These are phyloP conservation scores for Mallotus nudiflorus DNA, from an alignment of 345 rosid genomes.

Conservation along the genomic window DNA sequence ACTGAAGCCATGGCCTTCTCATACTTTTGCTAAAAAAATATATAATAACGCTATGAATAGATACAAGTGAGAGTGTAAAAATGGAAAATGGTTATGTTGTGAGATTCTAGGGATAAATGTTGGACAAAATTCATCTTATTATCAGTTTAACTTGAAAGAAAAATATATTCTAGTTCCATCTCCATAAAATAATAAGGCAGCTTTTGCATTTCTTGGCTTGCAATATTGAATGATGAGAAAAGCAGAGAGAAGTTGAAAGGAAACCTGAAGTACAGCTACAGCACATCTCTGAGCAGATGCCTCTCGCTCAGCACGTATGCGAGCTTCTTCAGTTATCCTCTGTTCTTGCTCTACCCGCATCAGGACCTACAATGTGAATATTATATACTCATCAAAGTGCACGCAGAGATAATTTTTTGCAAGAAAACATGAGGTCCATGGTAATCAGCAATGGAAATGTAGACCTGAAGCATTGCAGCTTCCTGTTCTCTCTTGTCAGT, in stretches of 20 bases:
- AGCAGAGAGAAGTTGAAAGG: conserved; percentile 2
- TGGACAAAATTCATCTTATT: neutral
- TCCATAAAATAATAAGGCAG: neutral
- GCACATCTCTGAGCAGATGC: conserved; percentile 69
- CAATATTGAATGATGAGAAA: conserved; percentile 1
- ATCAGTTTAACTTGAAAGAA: neutral
- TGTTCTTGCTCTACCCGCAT: conserved; percentile 90
- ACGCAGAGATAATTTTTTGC: conserved; percentile 9
- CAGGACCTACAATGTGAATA: conserved; percentile 50
- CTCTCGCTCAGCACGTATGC: conserved; percentile 70
- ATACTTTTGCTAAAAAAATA: conserved; percentile 72
- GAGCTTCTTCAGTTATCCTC: conserved; percentile 88
- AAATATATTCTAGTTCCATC: neutral
- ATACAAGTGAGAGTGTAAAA: conserved; percentile 6
- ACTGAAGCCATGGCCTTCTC: conserved; percentile 66
- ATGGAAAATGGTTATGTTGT: neutral
- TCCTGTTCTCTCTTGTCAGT: conserved; percentile 88
- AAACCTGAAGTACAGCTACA: conserved; percentile 69
- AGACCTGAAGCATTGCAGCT: conserved; percentile 75
- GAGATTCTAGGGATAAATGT: too few relatives aligned
- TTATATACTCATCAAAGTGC: neutral
- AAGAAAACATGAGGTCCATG: neutral
- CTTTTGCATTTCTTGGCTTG: neutral
- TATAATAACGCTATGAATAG: conserved; percentile 12
- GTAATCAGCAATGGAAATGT: neutral